Conservation (phyloP, 2,329 filamentous ascomycete species). For the Mariannaea elegans region DNA sequence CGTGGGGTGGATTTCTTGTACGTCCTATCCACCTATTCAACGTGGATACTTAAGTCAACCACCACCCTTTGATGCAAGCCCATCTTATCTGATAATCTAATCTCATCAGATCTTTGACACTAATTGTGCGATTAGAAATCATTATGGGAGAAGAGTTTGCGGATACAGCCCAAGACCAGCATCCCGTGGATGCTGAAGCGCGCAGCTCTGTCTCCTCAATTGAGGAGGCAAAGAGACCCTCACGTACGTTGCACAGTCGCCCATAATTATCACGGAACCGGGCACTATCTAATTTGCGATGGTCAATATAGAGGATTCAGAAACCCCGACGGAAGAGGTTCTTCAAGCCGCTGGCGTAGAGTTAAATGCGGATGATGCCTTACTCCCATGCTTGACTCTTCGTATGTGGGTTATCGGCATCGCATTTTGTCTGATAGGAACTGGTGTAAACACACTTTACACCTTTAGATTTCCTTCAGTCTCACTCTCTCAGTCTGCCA, state of each 20-base stretch:
- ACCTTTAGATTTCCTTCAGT: conserved; percentile 48
- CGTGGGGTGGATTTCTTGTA: no score
- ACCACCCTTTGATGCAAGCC: no score
- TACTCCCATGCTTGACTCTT: conserved; percentile 46
- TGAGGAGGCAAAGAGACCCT: neutral
- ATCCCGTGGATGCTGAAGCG: conserved; percentile 2
- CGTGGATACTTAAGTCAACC: neutral
- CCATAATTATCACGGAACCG: no score
- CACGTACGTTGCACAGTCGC: conserved; percentile 4
- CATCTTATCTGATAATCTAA: conserved; percentile 8
- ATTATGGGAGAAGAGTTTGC: conserved; percentile 4
- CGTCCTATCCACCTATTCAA: neutral
- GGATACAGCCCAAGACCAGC: neutral
- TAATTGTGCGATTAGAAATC: no score
- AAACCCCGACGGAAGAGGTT: conserved; percentile 34
- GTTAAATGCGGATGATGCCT: conserved; percentile 40
- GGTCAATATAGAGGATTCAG: conserved; percentile 1
- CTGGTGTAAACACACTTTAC: conserved; percentile 52
- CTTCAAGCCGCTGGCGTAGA: conserved; percentile 44
- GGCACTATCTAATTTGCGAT: neutral
- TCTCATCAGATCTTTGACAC: neutral
- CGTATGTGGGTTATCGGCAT: conserved; percentile 52
- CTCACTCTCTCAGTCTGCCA: conserved; percentile 45
- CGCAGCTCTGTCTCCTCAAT: neutral
- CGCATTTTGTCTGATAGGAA: conserved; percentile 48